Base-by-base conservation (phyloP, 179 eudicot species). In the Beta lomatogona region DNA sequence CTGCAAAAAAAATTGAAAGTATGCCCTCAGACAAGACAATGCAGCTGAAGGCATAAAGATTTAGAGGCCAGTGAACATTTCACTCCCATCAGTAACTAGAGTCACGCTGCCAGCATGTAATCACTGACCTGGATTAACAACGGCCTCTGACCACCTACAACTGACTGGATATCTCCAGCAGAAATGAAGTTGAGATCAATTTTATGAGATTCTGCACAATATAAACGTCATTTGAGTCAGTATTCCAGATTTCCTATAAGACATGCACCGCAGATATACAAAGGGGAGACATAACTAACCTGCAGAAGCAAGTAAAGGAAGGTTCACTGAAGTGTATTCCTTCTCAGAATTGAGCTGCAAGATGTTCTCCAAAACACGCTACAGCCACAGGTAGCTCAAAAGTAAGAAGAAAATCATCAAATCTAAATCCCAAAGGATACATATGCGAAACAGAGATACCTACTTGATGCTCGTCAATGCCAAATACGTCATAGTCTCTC, bases 381-480 rank as follows among this genome's bases (percentile, higher is more conserved):
- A 75, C 91, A 88, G 64, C 75, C 58, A 83, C 81, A 69, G 71
- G 58, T 28, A 36, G 36, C 53, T 57, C 53, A 18, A 67, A 18
- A 11, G 44, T 65, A 25, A 65, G 69, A 25, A 65, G 69, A 28
- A 60, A 63, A 73, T 50, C 5, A 80, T 71, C 73, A 52, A 54
- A 52, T 7, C 75, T 15, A 13, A 28, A 69, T 60, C 58, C 6
- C 21, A 86, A 52, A 71, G 76, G 19, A 12, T 46, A 63, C 58
- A 46, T n/a, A 22, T 13, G 63, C 25, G 53, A 58, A 60, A 78
- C 73, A 77, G 45, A 78, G 46, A 50, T 31, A 84, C 95, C 80
- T 83, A 95, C 99, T 79, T 71, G 80, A 54, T 94, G 85, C 83
- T 94, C 98, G 79, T 94, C 98, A 83, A 93, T 88, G 79, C 88